phyloP scores from a whole-genome alignment of 176 grass and related monocot species.

The Carex kokanica region DNA sequence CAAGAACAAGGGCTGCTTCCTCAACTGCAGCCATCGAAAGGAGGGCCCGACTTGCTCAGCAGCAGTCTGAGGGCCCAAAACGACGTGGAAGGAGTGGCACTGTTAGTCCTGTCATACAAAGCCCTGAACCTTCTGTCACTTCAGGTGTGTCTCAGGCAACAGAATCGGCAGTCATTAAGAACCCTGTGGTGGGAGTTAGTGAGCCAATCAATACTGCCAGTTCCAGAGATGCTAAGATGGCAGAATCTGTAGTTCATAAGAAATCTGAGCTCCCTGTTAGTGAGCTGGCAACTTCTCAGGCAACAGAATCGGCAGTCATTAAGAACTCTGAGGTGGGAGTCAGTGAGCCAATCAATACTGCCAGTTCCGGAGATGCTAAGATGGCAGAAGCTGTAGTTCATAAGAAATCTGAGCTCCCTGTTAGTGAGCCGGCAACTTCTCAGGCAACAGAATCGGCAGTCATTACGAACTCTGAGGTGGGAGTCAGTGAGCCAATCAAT shows the following conservation, averaged over 20 bases:
- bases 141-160: slow-evolving; percentile 16
- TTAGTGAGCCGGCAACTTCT: slow-evolving; percentile 9
- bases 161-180: background rate
- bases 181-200: background rate
- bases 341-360: background rate
- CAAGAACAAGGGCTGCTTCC: slow-evolving; percentile 23
- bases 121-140: slow-evolving; percentile 14
- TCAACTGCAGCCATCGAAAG: slow-evolving; percentile 22
- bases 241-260: background rate
- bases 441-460: background rate
- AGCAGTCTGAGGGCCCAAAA: slow-evolving; percentile 26
- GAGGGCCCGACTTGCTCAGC: slow-evolving; percentile 24
- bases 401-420: slow-evolving; percentile 20
- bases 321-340: background rate
- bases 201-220: background rate
- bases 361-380: background rate
- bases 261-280: slow-evolving; percentile 24
- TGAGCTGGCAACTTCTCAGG: background rate
- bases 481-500: background rate
- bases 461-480: background rate
- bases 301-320: background rate
- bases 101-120: slow-evolving; percentile 17
- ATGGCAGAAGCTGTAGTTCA: background rate
- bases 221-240: background rate
- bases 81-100: slow-evolving; percentile 18